These are phyloP conservation scores for Rosa lucieae DNA, from an alignment of 306 rosid species.

Conservation along the genomic window DNA sequence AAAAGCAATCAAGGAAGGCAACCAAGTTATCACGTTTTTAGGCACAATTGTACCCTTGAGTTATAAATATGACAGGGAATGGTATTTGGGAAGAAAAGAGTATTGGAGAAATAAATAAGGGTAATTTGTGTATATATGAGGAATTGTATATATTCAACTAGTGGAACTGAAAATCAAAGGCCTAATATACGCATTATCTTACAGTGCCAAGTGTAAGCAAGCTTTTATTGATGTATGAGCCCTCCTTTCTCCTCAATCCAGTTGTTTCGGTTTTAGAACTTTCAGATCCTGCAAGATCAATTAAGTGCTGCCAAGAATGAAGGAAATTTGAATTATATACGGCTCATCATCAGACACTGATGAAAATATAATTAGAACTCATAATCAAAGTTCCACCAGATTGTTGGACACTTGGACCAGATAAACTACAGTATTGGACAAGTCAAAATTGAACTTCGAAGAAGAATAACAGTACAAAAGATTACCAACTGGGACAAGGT, in stretches of 20 bases:
- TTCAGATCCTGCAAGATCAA: slow-evolving; percentile 96
- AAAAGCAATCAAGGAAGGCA: neutral
- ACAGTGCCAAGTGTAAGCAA: slow-evolving; percentile 91
- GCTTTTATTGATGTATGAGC: slow-evolving; percentile 86
- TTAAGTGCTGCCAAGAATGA: slow-evolving; percentile 67
- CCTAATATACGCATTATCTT: slow-evolving; percentile 31
- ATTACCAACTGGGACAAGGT: slow-evolving; percentile 77
- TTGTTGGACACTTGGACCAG: neutral
- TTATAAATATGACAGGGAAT: neutral
- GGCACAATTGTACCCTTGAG: neutral
- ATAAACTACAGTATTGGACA: slow-evolving; percentile 9
- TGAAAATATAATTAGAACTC: neutral
- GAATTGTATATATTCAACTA: neutral
- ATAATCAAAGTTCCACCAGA: slow-evolving; percentile 19
- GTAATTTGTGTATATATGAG: neutral
- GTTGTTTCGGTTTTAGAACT: slow-evolving; percentile 89
- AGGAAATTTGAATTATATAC: slow-evolving; percentile 20
- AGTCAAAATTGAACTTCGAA: slow-evolving; percentile 20
- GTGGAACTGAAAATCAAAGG: slow-evolving; percentile 1
- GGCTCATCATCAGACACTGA: slow-evolving; percentile 14
- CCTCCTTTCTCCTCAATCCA: slow-evolving; percentile 88
- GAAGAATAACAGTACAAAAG: neutral
- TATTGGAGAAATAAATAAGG: neutral
- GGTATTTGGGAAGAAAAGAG: neutral
- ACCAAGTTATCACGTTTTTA: neutral